phyloP scores from a whole-genome alignment of 352 stramenopile species.

The Phytopythium aichiense region DNA sequence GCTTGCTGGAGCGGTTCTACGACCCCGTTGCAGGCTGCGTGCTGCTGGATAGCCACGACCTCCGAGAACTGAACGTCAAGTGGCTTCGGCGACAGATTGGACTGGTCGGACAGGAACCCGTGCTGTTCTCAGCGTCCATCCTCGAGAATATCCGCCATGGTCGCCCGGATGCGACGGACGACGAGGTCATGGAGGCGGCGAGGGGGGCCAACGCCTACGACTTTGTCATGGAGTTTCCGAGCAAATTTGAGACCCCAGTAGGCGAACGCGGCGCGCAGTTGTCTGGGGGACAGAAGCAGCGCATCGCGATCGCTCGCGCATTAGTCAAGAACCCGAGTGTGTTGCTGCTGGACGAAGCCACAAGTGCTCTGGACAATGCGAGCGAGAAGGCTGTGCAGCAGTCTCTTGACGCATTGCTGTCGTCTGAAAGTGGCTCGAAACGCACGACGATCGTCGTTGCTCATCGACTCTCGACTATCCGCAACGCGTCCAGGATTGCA shows the following conservation, averaged over 20 bases:
- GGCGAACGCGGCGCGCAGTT: conserved; percentile 73
- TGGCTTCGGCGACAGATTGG: conserved; percentile 61
- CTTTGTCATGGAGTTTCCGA: conserved; percentile 80
- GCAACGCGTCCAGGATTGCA: conserved; percentile 92
- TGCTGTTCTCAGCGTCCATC: conserved; percentile 71
- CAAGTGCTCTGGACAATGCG: conserved; percentile 75
- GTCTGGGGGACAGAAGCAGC: conserved; percentile 88
- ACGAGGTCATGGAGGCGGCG: conserved; percentile 4
- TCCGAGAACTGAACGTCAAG: conserved; percentile 59
- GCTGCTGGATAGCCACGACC: conserved; percentile 41
- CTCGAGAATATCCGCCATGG: conserved; percentile 19
- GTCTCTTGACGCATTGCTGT: conserved; percentile 60
- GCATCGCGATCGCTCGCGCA: conserved; percentile 87
- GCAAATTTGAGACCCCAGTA: conserved; percentile 87
- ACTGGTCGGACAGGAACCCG: conserved; percentile 87
- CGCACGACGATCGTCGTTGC: conserved; percentile 93
- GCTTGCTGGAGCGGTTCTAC: conserved; percentile 59
- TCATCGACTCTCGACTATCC: conserved; percentile 92
- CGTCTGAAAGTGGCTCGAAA: conserved; percentile 13
- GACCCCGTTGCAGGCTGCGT: conserved; percentile 35
- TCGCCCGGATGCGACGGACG: background rate
- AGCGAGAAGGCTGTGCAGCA: conserved; percentile 81
- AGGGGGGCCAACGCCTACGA: conserved; percentile 7
- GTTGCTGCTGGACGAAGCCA: conserved; percentile 91
- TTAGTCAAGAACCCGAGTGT: conserved; percentile 84